Evolutionary conservation across 768 basidiomycete genomes (phyloP).

Genomic region (Suillus subaureus): DNA sequence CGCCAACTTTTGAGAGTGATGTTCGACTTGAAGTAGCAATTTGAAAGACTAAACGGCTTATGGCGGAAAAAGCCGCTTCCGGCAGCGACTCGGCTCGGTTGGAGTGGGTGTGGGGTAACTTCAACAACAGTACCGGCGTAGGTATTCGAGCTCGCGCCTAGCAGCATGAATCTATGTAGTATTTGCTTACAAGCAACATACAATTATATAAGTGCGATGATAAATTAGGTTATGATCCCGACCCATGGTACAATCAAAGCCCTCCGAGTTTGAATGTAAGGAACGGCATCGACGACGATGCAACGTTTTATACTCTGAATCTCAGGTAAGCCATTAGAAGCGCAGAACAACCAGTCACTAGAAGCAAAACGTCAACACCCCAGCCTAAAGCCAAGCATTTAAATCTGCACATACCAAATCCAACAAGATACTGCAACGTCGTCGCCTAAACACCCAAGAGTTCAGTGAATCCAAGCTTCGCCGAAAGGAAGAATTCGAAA

Average conservation of each 20-base stretch:
- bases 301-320: constrained; percentile 48
- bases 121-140: neutral
- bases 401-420: constrained; percentile 65
- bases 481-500: neutral
- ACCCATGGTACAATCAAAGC: neutral
- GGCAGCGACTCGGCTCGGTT: too few species aligned
- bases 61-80: too few species aligned
- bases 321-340: constrained; percentile 86
- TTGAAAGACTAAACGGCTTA: too few species aligned
- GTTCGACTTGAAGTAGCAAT: too few species aligned
- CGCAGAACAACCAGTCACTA: constrained; percentile 86
- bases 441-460: constrained; percentile 55
- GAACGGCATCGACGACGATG: neutral
- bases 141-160: neutral
- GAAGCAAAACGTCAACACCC: constrained; percentile 16
- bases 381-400: neutral
- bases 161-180: neutral
- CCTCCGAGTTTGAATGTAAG: neutral
- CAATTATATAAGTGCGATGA: neutral
- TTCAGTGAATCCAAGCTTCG: neutral
- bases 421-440: constrained; percentile 85
- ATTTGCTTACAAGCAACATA: neutral
- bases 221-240: neutral
- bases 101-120: too few species aligned
- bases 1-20: neutral